phyloP scores from a whole-genome alignment of 2,329 filamentous ascomycete species.

The Aspergillus brasiliensis region DNA sequence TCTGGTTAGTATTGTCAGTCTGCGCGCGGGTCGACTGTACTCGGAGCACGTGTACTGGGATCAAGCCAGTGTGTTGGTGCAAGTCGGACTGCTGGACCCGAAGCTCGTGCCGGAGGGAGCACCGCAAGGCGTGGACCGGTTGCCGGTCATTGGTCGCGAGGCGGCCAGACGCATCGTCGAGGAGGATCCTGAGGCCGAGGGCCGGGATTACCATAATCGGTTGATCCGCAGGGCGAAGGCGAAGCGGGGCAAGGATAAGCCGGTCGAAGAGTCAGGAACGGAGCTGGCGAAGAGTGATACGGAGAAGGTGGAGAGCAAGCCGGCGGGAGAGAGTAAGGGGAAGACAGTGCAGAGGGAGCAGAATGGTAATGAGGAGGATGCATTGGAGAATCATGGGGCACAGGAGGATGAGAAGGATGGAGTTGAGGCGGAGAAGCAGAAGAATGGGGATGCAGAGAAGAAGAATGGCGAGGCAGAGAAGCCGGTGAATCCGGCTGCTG shows the following conservation, averaged over 20 bases:
- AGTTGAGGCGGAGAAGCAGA: not conserved
- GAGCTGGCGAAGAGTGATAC: constrained; percentile 28
- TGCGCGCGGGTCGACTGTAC: constrained; percentile 56
- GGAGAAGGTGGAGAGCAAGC: constrained; percentile 9
- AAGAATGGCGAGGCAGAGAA: not conserved
- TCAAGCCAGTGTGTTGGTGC: constrained; percentile 62
- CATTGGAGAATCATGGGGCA: not conserved
- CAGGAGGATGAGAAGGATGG: not conserved
- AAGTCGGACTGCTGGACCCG: constrained; percentile 60
- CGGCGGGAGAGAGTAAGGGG: constrained; percentile 20
- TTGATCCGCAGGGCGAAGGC: constrained; percentile 31
- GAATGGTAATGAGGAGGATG: not conserved
- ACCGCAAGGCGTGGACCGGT: constrained; percentile 40
- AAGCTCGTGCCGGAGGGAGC: constrained; percentile 54
- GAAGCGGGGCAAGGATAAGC: constrained; percentile 16
- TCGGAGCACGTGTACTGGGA: constrained; percentile 65
- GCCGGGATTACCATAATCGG: constrained; percentile 38
- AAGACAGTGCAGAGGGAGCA: constrained; percentile 23
- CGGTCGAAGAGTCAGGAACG: constrained; percentile 26
- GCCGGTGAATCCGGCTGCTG: not conserved
- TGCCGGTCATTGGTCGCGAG: constrained; percentile 46
- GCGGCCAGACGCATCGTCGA: constrained; percentile 43
- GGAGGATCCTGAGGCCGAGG: constrained; percentile 39
- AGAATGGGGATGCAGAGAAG: not conserved
- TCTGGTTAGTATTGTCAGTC: constrained; percentile 58